Conservation (phyloP, 1,284 basidiomycete genomes). For the Microbotryomycetes sp. region DNA sequence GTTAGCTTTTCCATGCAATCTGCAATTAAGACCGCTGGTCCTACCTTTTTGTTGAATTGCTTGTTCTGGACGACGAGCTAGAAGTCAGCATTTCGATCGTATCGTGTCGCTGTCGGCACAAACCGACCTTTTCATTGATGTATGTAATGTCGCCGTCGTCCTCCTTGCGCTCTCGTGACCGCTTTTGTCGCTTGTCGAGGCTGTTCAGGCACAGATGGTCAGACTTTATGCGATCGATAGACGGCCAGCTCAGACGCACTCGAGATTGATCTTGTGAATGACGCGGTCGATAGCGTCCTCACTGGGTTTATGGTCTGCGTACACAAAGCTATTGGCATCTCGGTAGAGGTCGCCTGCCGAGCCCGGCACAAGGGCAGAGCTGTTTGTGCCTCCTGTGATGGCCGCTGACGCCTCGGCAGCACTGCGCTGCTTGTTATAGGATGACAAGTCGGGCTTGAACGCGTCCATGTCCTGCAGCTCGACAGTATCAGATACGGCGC, state of each 20-base stretch:
- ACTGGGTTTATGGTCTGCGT: conserved; percentile 80
- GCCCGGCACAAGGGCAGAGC: conserved; percentile 46
- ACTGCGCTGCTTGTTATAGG: conserved; percentile 81
- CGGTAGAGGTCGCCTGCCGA: conserved; percentile 66
- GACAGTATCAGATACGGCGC: not conserved
- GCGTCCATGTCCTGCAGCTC: conserved; percentile 60
- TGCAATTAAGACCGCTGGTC: conserved; percentile 17
- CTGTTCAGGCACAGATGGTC: conserved; percentile 48
- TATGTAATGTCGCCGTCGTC: conserved; percentile 94
- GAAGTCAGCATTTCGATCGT: not conserved
- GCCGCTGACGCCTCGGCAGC: conserved; percentile 47
- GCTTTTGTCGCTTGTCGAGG: conserved; percentile 77
- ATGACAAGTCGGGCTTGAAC: conserved; percentile 75
- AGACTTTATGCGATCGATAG: too few species aligned
- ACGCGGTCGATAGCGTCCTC: conserved; percentile 93
- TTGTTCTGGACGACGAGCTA: conserved; percentile 53
- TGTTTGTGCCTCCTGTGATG: conserved; percentile 33
- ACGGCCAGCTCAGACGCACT: conserved; percentile 53
- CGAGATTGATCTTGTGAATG: conserved; percentile 82
- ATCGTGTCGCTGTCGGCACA: not conserved
- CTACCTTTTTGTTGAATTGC: conserved; percentile 97
- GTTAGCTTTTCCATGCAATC: not conserved
- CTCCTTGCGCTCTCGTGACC: conserved; percentile 76
- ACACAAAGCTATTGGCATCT: conserved; percentile 74
- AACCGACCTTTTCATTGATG: conserved; percentile 76